These are phyloP conservation scores for Saccharomycopsis sp. DNA, from an alignment of 805 yeast species.

Conservation along the genomic window DNA sequence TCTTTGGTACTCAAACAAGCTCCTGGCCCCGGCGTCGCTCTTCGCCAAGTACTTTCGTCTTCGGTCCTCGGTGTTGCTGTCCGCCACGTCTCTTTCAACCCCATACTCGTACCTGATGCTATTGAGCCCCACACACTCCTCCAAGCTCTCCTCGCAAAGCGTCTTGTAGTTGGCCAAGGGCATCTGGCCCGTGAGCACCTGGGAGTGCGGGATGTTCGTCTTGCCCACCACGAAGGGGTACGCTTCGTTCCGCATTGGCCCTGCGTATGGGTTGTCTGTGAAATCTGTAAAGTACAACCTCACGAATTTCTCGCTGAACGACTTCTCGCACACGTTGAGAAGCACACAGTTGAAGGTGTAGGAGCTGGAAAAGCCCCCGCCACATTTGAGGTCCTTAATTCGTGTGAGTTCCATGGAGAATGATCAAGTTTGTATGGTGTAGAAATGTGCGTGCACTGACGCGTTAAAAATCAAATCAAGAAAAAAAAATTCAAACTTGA, in stretches of 20 bases:
- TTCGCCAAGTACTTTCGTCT: not conserved
- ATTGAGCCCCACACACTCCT: not conserved
- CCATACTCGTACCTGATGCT: not conserved
- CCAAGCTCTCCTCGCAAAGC: not conserved
- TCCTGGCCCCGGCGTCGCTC: not conserved
- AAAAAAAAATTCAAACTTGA: too few relatives aligned
- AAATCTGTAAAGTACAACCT: slow-evolving; percentile 16
- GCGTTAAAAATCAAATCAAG: too few relatives aligned
- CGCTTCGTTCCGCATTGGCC: slow-evolving; percentile 6
- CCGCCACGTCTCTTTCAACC: not conserved
- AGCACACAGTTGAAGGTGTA: slow-evolving; percentile 10
- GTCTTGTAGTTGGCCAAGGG: not conserved
- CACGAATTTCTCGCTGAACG: slow-evolving; percentile 1
- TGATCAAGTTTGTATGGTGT: too few relatives aligned
- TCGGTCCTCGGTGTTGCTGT: not conserved
- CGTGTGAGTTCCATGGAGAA: too few relatives aligned
- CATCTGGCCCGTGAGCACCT: slow-evolving; percentile 6
- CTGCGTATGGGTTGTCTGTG: slow-evolving; percentile 4
- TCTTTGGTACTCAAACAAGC: not conserved
- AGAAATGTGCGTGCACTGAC: too few relatives aligned
- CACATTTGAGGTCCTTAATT: too few relatives aligned
- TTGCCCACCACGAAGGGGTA: slow-evolving; percentile 5
- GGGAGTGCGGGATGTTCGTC: not conserved
- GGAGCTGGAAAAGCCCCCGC: too few relatives aligned
- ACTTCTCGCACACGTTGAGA: slow-evolving; percentile 4